phyloP scores from a whole-genome alignment of 1,284 basidiomycete species.

The Psilocybe mexicana region DNA sequence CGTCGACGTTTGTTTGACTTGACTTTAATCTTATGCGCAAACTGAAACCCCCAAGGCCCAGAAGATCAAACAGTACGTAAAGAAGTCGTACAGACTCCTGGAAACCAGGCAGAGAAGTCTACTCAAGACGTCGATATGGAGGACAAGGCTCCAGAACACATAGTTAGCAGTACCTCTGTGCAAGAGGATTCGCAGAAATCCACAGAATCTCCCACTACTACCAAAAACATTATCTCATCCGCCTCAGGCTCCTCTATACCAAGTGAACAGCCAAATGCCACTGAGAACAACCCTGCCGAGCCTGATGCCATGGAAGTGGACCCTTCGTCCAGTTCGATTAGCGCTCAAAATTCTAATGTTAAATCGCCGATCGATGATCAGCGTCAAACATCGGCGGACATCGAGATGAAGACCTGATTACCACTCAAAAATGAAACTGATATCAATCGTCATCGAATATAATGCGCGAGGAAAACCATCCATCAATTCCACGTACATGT shows the following conservation, averaged over 20 bases:
- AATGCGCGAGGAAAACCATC: background rate
- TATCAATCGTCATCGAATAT: background rate
- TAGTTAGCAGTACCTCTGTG: slow-evolving; percentile 1
- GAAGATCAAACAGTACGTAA: slow-evolving; percentile 4
- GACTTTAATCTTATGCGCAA: background rate
- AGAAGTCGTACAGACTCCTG: slow-evolving; percentile 13
- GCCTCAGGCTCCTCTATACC: background rate
- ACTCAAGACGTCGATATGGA: slow-evolving; percentile 14
- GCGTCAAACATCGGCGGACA: slow-evolving; percentile 4
- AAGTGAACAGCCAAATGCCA: background rate
- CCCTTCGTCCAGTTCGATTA: slow-evolving; percentile 1
- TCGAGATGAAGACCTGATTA: slow-evolving; percentile 12
- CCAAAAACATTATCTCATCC: background rate
- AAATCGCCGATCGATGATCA: slow-evolving; percentile 7
- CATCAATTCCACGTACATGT: background rate
- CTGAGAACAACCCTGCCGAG: slow-evolving; percentile 1
- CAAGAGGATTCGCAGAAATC: background rate
- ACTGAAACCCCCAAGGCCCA: background rate
- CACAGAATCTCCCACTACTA: background rate
- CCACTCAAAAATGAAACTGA: background rate
- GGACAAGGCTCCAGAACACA: background rate
- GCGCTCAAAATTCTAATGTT: slow-evolving; percentile 6
- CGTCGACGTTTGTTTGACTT: slow-evolving; percentile 2
- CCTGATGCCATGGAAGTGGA: slow-evolving; percentile 2
- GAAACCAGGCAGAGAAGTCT: slow-evolving; percentile 19